These are phyloP conservation scores for Larix kaempferi DNA, from an alignment of 75 land plant genomes.

Conservation along the genomic window DNA sequence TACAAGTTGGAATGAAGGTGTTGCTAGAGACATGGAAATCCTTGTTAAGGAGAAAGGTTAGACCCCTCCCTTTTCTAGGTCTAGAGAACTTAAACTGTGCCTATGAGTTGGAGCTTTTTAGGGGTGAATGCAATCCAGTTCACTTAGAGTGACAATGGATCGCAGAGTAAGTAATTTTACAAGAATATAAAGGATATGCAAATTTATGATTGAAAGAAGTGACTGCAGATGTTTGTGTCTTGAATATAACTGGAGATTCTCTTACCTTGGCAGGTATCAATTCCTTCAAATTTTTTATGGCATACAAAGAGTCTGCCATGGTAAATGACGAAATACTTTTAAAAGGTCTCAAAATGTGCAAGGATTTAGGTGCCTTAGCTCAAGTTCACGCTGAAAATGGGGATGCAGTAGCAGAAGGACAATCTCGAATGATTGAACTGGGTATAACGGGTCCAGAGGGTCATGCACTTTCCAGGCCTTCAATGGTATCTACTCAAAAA, in stretches of 20 bases:
- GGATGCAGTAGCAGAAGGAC: slow-evolving; percentile 89
- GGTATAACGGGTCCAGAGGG: slow-evolving; percentile 98
- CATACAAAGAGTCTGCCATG: slow-evolving; percentile 87
- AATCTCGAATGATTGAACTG: slow-evolving; percentile 76
- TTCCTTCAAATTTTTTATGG: slow-evolving; percentile 96
- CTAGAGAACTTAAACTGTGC: too few relatives aligned
- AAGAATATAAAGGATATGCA: too few relatives aligned
- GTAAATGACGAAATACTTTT: slow-evolving; percentile 72
- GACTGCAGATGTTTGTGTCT: not conserved
- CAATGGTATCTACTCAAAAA: slow-evolving; percentile 47
- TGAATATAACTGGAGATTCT: not conserved
- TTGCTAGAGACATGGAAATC: slow-evolving; percentile 85
- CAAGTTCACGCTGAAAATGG: slow-evolving; percentile 99
- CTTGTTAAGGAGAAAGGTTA: slow-evolving; percentile 90
- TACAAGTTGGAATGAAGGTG: slow-evolving; percentile 86
- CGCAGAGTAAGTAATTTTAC: too few relatives aligned
- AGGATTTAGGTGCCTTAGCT: slow-evolving; percentile 80
- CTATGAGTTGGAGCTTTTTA: slow-evolving; percentile 13
- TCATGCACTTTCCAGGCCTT: slow-evolving; percentile 90
- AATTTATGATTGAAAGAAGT: slow-evolving; percentile 41
- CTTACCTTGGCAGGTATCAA: slow-evolving; percentile 65
- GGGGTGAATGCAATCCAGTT: too few relatives aligned
- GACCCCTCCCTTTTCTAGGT: not conserved
- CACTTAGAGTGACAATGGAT: too few relatives aligned
- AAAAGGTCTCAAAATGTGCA: slow-evolving; percentile 80